Evolutionary conservation across 768 basidiomycete genomes (phyloP), one percentile per base, ranked within the genome.

Genomic region (Mrakia gelida): DNA sequence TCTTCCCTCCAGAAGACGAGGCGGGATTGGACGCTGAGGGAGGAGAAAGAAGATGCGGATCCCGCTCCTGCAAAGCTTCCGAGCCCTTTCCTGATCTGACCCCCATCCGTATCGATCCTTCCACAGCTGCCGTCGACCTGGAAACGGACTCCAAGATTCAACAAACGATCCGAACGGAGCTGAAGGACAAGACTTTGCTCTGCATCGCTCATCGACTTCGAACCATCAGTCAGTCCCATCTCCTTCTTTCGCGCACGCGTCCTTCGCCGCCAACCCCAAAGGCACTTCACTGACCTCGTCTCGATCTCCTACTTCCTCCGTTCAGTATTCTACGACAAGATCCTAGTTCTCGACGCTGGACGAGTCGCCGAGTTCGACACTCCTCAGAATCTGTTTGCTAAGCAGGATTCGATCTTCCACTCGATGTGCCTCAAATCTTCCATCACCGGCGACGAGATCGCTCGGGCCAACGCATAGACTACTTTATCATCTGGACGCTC

Each of bases 341-440:
- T 97, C 49, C 91, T 93, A 81, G 94, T 95, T 26, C 89, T 96
- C 83, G 91, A 93, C 81, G 71, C 62, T 2, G 76, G 76, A 1
- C 59, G 72, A 15, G 59, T 77, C 52, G 76, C 76, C 0, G 94
- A 95, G 87, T 92, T 92, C 81, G 93, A 94, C 83, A 91, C 91
- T 2, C 93, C 94, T 0, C 84, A 86, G 38, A 88, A 87, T 63
- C 84, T 95, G 26, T 93, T 89, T 84, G 80, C 87, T 73, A 85
- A 83, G 13, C 94, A 73, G 72, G 86, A 88, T 71, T 90, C 92
- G 1, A 90, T 93, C 80, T 95, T 95, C 86, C 88, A 89, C 59
- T 88, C 89, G 68, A 95, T 96, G 93, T 95, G 93, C 81, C 90
- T 92, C 43, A 89, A 89, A 76, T 92, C 91, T n/a, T 88, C 88